Evolutionary conservation across 495 filamentous ascomycete genomes (phyloP).

Genomic region (Tuber aestivum): DNA sequence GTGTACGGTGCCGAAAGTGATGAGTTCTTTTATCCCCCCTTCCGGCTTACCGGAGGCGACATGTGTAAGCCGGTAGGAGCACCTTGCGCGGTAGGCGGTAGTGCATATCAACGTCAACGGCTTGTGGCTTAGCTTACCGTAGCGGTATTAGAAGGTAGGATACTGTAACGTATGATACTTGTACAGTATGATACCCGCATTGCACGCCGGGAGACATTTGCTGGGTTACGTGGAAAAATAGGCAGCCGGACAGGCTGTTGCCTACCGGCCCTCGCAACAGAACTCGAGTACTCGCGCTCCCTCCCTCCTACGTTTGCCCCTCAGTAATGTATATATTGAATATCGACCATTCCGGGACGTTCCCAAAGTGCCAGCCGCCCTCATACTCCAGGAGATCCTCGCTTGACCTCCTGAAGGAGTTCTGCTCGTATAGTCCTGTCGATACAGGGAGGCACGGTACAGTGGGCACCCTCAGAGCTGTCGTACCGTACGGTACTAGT

Average conservation of each 20-base stretch:
- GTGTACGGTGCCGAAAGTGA: neutral
- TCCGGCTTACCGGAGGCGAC: neutral
- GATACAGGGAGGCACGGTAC: neutral
- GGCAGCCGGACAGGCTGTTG: slow-evolving; percentile 7
- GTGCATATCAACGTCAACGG: neutral
- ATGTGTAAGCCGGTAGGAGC: neutral
- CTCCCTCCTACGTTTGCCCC: slow-evolving; percentile 16
- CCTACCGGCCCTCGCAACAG: neutral
- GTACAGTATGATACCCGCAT: too few species aligned
- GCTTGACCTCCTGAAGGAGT: slow-evolving; percentile 24
- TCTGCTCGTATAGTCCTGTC: slow-evolving; percentile 12
- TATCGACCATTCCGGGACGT: neutral
- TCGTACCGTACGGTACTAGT: too few species aligned
- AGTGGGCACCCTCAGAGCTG: neutral
- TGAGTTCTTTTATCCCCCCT: neutral
- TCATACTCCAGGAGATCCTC: slow-evolving; percentile 27
- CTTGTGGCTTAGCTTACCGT: neutral
- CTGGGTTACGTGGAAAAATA: neutral
- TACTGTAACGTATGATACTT: neutral
- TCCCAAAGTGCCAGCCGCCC: slow-evolving; percentile 26
- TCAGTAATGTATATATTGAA: neutral
- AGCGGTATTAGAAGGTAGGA: neutral
- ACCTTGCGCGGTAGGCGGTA: neutral
- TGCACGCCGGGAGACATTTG: neutral
- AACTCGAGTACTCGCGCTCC: neutral